Conservation (phyloP, 352 stramenopile genomes). For the Phytophthora sojae region DNA sequence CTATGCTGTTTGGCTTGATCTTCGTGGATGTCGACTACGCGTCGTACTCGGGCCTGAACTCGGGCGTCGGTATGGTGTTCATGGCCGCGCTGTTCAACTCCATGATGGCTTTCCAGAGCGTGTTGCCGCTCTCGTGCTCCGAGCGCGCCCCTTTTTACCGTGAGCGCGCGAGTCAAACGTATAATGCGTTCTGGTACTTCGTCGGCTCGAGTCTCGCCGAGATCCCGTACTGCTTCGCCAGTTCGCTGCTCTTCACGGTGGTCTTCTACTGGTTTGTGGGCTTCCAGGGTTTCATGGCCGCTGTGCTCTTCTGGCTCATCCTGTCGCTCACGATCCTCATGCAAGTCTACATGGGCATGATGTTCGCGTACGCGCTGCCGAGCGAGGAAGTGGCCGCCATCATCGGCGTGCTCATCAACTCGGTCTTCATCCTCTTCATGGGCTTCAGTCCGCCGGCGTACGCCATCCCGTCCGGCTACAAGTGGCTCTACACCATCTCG, state of each 20-base stretch:
- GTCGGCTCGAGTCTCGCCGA: constrained; percentile 83
- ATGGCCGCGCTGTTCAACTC: constrained; percentile 61
- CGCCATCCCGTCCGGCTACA: no score
- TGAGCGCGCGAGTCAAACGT: constrained; percentile 91
- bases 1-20: constrained; percentile 69
- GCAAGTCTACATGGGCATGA: constrained; percentile 76
- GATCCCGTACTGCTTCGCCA: constrained; percentile 45
- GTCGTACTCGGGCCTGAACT: constrained; percentile 37
- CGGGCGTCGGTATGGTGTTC: constrained; percentile 76
- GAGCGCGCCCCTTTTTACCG: constrained; percentile 72
- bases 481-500: constrained; percentile 36
- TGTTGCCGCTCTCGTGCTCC: constrained; percentile 79
- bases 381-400: constrained; percentile 51
- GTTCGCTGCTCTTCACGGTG: constrained; percentile 7
- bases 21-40: constrained; percentile 44
- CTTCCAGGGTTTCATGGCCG: constrained; percentile 16
- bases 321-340: constrained; percentile 38
- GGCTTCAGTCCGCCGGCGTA: constrained; percentile 56
- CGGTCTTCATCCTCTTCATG: constrained; percentile 63
- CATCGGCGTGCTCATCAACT: constrained; percentile 52
- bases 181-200: constrained; percentile 85
- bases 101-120: constrained; percentile 63
- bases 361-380: constrained; percentile 68
- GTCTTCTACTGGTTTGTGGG: constrained; percentile 16
- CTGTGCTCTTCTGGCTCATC: constrained; percentile 36